Evolutionary conservation across 208 protist species (phyloP).

Genomic region (Trypanosoma brucei): DNA sequence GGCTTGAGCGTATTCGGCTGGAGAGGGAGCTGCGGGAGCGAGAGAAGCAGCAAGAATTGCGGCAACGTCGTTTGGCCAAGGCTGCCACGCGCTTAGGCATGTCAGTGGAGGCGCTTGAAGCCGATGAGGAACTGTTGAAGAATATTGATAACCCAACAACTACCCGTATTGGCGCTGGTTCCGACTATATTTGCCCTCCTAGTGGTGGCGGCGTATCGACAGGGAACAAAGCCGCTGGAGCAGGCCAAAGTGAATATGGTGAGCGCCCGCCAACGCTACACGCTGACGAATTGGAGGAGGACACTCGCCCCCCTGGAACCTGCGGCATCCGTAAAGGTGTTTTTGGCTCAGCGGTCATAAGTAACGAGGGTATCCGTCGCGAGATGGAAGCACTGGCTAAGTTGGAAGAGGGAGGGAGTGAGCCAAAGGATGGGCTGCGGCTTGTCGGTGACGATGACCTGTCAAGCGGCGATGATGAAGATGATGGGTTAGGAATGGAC

Average conservation of each 20-base stretch:
- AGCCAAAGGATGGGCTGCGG: constrained; percentile 22
- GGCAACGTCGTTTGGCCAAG: constrained; percentile 49
- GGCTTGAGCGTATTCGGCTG: constrained; percentile 55
- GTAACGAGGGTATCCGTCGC: constrained; percentile 64
- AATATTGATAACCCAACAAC: constrained; percentile 32
- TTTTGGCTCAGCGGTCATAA: constrained; percentile 59
- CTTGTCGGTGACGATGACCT: constrained; percentile 1
- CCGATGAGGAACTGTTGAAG: constrained; percentile 53
- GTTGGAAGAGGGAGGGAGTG: constrained; percentile 21
- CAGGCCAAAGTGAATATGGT: no score
- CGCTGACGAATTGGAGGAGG: constrained; percentile 20
- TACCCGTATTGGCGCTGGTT: not conserved
- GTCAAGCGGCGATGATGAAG: constrained; percentile 17
- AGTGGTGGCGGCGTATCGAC: not conserved
- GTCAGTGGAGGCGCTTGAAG: constrained; percentile 64
- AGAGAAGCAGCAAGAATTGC: constrained; percentile 52
- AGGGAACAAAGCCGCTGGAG: no score
- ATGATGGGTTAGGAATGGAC: constrained; percentile 30
- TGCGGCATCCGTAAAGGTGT: constrained; percentile 33
- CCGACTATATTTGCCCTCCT: not conserved
- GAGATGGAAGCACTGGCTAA: constrained; percentile 71
- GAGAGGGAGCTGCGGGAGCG: constrained; percentile 71
- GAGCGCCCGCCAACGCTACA: constrained; percentile 5
- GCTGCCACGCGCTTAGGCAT: constrained; percentile 61
- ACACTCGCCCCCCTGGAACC: constrained; percentile 15